Base-by-base conservation (phyloP, 805 yeast species). In the Candida endomychidarum region DNA sequence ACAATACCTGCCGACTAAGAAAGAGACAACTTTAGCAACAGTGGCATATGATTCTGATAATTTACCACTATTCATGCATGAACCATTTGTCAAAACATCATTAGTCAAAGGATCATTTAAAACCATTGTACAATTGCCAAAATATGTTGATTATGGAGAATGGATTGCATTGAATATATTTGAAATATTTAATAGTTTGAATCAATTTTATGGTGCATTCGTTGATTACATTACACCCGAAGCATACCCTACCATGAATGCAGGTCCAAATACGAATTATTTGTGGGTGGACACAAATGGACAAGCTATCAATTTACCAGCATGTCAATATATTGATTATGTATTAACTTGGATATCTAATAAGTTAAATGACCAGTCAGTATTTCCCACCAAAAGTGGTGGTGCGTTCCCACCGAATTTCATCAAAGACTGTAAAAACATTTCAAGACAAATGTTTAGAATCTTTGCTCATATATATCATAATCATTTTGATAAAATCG, bases 41-140 rank as follows among this genome's bases (percentile, higher is more conserved):
- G n/a, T 21, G 14, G n/a, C 30, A 24, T 17, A 28, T 14, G 41
- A 40, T 19, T 8, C 37, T 3, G 48, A 42, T 16, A 42, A 48
- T 21, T 45, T 58, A 25, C 88, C 89, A 4, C 65, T 93, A 40
- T 93, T 90, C 56, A 59, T 93, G 50, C 82, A 93, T 56, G 96
- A 90, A 52, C 98, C 97, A 10, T 93, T 86, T 60, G 93, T 90
- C 4, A 82, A 90, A 46, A 87, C 97, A 0, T 95, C 98, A 0
- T 68, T 93, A 24, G 99, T 95, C 14, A 93, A 91, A 57, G 99
- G 99, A 12, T 86, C 96, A 0, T 93, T 89, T 68, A 89, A 86
- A 56, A 90, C 99, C 1, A 93, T 93, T 49, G 97, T 93, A 1
- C 96, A 87, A 56, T 70, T 88, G 16, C 99, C 99, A 14, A 88